A percentile compares a stretch with the other conserved stretches of the same genome.
These are phyloP conservation scores for Trichoderma sp. DNA, from an alignment of 2,329 filamentous ascomycete species.

Conservation along the genomic window DNA sequence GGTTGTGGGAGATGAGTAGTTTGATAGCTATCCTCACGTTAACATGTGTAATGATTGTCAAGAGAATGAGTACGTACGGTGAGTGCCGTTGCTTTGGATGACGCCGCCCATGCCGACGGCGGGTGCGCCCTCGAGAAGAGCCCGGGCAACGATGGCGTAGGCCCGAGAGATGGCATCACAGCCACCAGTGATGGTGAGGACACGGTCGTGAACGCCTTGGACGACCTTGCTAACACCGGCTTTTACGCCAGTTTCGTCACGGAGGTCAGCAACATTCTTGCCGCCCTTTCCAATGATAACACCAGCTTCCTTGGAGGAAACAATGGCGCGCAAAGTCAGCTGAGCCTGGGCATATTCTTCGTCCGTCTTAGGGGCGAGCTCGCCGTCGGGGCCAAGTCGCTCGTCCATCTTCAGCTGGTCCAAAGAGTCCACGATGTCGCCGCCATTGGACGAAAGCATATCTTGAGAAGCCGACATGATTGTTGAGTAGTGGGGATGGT, in stretches of 20 bases:
- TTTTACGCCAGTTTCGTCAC: constrained; percentile 96
- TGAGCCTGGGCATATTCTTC: constrained; percentile 94
- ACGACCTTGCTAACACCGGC: constrained; percentile 99
- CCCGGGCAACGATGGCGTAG: constrained; percentile 88
- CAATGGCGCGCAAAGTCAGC: constrained; percentile 92
- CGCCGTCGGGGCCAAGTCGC: constrained; percentile 68
- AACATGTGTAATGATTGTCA: neutral
- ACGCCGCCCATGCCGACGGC: constrained; percentile 95
- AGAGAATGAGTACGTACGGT: constrained; percentile 59
- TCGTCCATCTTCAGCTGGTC: constrained; percentile 67
- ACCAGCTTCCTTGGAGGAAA: constrained; percentile 97
- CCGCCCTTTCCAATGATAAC: constrained; percentile 99
- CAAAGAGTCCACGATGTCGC: constrained; percentile 58
- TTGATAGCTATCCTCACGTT: constrained; percentile 69
- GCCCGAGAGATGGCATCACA: constrained; percentile 87
- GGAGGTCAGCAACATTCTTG: constrained; percentile 95
- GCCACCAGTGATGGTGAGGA: constrained; percentile 89
- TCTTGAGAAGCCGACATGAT: constrained; percentile 65
- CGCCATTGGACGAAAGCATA: constrained; percentile 54
- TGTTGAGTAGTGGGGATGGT: constrained; percentile 18
- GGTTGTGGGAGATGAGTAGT: constrained; percentile 97
- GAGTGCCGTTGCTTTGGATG: constrained; percentile 82
- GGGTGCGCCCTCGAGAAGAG: constrained; percentile 87
- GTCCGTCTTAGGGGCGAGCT: constrained; percentile 83
- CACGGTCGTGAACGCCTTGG: constrained; percentile 93